Conservation (phyloP, 495 filamentous ascomycete species). For the Penicillium cataractarum region DNA sequence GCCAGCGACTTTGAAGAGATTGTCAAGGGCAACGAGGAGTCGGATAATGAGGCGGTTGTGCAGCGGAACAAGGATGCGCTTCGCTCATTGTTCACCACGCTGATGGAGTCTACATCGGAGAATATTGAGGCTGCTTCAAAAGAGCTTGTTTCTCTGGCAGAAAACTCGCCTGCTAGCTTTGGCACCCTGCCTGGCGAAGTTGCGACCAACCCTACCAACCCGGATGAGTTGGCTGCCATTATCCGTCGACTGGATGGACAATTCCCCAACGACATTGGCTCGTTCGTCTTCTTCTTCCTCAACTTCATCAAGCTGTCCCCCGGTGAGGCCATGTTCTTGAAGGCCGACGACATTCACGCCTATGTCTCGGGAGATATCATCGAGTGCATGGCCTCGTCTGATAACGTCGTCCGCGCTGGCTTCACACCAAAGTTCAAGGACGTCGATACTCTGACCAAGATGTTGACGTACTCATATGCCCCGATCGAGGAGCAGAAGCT, state of each 20-base stretch:
- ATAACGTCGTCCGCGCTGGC: conserved; percentile 96
- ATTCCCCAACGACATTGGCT: conserved; percentile 76
- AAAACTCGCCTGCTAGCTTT: conserved; percentile 49
- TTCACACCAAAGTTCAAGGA: conserved; percentile 99
- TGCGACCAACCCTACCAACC: conserved; percentile 42
- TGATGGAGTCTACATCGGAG: conserved; percentile 77
- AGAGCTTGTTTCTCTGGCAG: conserved; percentile 71
- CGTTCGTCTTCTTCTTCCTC: conserved; percentile 80
- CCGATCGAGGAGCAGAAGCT: conserved; percentile 96
- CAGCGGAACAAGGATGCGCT: conserved; percentile 79
- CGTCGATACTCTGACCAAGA: conserved; percentile 82
- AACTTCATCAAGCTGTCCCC: conserved; percentile 80
- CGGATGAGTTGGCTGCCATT: conserved; percentile 70
- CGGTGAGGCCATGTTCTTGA: conserved; percentile 94
- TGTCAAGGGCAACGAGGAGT: conserved; percentile 66
- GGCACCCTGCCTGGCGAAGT: conserved; percentile 39
- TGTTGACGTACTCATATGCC: conserved; percentile 93
- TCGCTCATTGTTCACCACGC: conserved; percentile 67
- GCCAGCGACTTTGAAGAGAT: conserved; percentile 69
- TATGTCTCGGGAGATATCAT: conserved; percentile 97
- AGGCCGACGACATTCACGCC: conserved; percentile 95
- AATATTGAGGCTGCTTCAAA: conserved; percentile 65
- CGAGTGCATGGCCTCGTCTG: conserved; percentile 97
- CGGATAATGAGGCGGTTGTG: conserved; percentile 58
- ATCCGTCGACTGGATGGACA: conserved; percentile 74